Evolutionary conservation across 1,284 basidiomycete species (phyloP).

Genomic region (Ustilago xerochloae): DNA sequence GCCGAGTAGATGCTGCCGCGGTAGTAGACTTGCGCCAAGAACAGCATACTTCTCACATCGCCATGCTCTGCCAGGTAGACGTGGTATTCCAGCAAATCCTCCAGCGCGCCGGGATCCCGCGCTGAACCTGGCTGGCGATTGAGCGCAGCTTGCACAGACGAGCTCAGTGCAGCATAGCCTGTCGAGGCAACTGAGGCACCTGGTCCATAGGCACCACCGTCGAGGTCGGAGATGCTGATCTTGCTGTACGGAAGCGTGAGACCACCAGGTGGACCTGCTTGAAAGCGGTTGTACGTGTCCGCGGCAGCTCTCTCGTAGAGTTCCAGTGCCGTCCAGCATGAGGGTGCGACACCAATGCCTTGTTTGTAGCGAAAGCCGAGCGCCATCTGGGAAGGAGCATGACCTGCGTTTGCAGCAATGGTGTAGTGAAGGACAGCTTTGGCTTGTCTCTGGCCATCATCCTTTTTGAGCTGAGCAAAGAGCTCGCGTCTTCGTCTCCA

Average conservation of each 20-base stretch:
- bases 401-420: conserved; percentile 86
- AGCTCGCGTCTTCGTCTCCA: conserved; percentile 43
- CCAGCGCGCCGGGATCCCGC: conserved; percentile 68
- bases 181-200: conserved; percentile 87
- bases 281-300: conserved; percentile 76
- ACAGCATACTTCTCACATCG: conserved; percentile 41
- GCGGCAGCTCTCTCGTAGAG: conserved; percentile 59
- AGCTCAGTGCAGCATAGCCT: conserved; percentile 73
- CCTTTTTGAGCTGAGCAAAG: conserved; percentile 44
- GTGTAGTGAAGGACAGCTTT: conserved; percentile 90
- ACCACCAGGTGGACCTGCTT: conserved; percentile 89
- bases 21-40: conserved; percentile 61
- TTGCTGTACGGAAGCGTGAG: conserved; percentile 83
- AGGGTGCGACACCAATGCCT: conserved; percentile 80
- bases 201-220: conserved; percentile 88
- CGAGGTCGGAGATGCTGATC: conserved; percentile 86
- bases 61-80: conserved; percentile 58
- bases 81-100: conserved; percentile 81
- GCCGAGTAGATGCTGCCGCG: conserved; percentile 62
- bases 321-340: conserved; percentile 71
- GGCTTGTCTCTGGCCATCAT: conserved; percentile 44
- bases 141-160: conserved; percentile 80
- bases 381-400: conserved; percentile 89
- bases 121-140: conserved; percentile 50
- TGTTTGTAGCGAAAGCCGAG: conserved; percentile 95